Conservation (phyloP, 257 asterid genomes). For the Nicotiana otophora region DNA sequence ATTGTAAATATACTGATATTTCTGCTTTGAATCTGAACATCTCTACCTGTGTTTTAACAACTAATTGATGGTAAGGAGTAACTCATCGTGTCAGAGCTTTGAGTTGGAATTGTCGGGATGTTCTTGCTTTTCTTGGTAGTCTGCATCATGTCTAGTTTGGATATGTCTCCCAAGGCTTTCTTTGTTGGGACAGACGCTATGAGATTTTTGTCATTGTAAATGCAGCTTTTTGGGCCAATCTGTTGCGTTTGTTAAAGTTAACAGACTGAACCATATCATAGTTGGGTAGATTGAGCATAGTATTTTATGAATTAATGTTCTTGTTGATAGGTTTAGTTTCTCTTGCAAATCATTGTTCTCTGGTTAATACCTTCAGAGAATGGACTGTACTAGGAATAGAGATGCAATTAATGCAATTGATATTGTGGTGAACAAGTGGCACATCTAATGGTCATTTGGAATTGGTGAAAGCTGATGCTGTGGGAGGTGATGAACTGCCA, state of each 20-base stretch:
- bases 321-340: slow-evolving; percentile 5
- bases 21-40: not conserved
- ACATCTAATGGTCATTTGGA: not conserved
- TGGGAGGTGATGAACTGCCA: not conserved
- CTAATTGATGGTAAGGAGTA: not conserved
- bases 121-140: not conserved
- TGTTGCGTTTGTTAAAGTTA: not conserved
- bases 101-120: not conserved
- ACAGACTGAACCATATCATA: not conserved
- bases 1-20: not conserved
- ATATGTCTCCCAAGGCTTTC: not conserved
- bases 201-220: not conserved
- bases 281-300: not conserved
- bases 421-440: not conserved
- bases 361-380: not conserved
- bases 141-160: not conserved
- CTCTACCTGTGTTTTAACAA: not conserved
- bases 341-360: not conserved
- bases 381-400: not conserved
- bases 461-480: not conserved
- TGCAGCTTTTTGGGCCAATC: not conserved
- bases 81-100: not conserved
- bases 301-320: not conserved
- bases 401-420: not conserved
- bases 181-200: not conserved